phyloP scores from a whole-genome alignment of 2,329 filamentous ascomycete genomes.

The Verticillium nonalfalfae region DNA sequence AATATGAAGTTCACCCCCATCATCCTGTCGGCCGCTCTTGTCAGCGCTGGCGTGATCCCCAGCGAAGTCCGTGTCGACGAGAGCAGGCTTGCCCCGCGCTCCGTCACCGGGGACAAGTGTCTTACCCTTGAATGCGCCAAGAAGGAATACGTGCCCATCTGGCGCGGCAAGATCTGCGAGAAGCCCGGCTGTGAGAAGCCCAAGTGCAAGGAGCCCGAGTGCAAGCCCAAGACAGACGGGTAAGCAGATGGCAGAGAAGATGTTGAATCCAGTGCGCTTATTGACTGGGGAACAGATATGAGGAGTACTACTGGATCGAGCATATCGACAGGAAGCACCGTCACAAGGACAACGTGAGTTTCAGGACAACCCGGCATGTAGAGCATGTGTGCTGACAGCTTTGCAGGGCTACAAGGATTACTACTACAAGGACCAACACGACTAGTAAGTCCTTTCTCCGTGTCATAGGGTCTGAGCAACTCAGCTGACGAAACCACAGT shows the following conservation, averaged over 20 bases:
- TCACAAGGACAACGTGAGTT: background rate
- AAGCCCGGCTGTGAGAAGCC: background rate
- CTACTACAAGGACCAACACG: background rate
- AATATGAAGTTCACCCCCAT: constrained; percentile 4
- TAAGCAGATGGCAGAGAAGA: background rate
- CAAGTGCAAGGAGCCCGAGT: background rate
- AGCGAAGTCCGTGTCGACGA: background rate
- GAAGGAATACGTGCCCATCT: background rate
- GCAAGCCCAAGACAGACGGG: background rate
- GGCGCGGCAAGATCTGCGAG: background rate
- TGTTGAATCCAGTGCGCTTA: background rate
- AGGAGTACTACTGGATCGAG: constrained; percentile 3
- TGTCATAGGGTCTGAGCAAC: background rate
- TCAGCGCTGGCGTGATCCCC: background rate
- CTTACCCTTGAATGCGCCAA: background rate
- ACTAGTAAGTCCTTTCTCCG: background rate
- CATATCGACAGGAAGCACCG: background rate
- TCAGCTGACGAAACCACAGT: background rate
- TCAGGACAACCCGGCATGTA: background rate
- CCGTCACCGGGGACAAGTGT: background rate
- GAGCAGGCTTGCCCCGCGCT: background rate
- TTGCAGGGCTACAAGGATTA: background rate
- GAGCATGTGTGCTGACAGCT: background rate
- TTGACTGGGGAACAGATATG: background rate
- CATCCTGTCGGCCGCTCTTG: background rate